A percentile compares a stretch with the other conserved stretches of the same genome.
Evolutionary conservation across 2,329 filamentous ascomycete genomes (phyloP).

Genomic region (Ascochyta viciae-villosae): DNA sequence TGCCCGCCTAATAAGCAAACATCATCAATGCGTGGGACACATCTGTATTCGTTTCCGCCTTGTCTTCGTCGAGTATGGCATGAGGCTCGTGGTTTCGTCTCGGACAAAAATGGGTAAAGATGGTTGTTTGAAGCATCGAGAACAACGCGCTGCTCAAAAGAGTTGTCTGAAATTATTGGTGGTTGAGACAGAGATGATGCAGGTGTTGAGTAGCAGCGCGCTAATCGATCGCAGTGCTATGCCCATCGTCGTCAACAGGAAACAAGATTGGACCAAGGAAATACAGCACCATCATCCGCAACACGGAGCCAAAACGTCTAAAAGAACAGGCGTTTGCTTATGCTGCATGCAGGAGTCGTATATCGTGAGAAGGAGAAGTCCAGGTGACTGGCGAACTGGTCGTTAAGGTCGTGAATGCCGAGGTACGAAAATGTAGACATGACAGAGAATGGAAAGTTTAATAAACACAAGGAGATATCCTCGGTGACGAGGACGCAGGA

Average conservation of each 20-base stretch:
- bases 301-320: slow-evolving; percentile 37
- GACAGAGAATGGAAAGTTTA: slow-evolving; percentile 42
- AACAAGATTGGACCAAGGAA: slow-evolving; percentile 39
- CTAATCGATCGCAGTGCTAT: slow-evolving; percentile 10
- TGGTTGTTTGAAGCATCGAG: background rate
- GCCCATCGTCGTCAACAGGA: slow-evolving; percentile 25
- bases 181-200: background rate
- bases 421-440: slow-evolving; percentile 38
- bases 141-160: slow-evolving; percentile 6
- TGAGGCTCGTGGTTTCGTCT: slow-evolving; percentile 11
- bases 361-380: slow-evolving; percentile 42
- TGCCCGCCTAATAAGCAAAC: slow-evolving; percentile 28
- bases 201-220: slow-evolving; percentile 27
- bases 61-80: slow-evolving; percentile 37
- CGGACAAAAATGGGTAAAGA: slow-evolving; percentile 3
- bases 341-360: slow-evolving; percentile 48
- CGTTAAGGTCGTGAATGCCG: slow-evolving; percentile 48
- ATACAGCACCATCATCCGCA: slow-evolving; percentile 46
- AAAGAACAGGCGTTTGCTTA: slow-evolving; percentile 38
- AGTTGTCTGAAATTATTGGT: background rate
- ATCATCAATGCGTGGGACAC: slow-evolving; percentile 35
- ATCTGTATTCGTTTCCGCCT: slow-evolving; percentile 38
- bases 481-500: slow-evolving; percentile 22
- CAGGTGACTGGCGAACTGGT: slow-evolving; percentile 39
- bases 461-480: slow-evolving; percentile 41